Base-by-base conservation (phyloP, 2,329 filamentous ascomycete species). In the Aureobasidium leucospermi region DNA sequence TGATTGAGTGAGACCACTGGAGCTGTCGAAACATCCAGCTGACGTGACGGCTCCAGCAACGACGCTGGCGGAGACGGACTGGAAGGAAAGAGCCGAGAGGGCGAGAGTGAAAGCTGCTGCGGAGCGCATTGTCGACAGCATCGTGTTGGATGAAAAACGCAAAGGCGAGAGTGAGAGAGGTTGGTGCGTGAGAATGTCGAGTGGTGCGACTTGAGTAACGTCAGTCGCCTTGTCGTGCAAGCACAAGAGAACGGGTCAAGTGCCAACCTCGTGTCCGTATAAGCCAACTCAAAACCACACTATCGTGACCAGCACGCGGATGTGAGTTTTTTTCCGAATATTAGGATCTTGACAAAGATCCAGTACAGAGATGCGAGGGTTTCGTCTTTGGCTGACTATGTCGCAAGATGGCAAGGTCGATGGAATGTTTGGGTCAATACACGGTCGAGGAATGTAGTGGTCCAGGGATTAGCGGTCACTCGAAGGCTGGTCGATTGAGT, bases 1-100 rank as follows among this genome's bases (percentile, higher is more conserved):
- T 61, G 78, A 73, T 62, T 80, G 74, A 49, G 71, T 70, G 56
- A 84, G 71, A 2, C 75, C 76, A n/a, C 68, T 69, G 6, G 74
- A 72, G 16, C 73, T 75, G 43, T 71, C 74, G 69, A 79, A 84
- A 72, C 83, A 85, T 47, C 81, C 82, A 47, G 77, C 70, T 23
- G 69, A 67, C 15, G 64, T 67, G 58, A 66, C 23, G 1, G 61
- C 47, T 16, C 60, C 62, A 32, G 62, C 45, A 29, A 41, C 51
- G 31, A 61, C 29, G n/a, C 42, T 38, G 32, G 56, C 57, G 1
- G 62, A 56, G 11, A 34, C 39, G 8, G 59, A 46, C 29, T 41
- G 59, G 41, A 49, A 39, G 32, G 36, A 49, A 31, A 38, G 42
- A 19, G 41, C 52, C 55, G 59, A 58, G 41, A 56, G 56, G 36